Percentiles rank a stretch among this genome's conserved stretches.
Evolutionary conservation across 148 eudicot species (phyloP).

Genomic region (Diospyros kaki): DNA sequence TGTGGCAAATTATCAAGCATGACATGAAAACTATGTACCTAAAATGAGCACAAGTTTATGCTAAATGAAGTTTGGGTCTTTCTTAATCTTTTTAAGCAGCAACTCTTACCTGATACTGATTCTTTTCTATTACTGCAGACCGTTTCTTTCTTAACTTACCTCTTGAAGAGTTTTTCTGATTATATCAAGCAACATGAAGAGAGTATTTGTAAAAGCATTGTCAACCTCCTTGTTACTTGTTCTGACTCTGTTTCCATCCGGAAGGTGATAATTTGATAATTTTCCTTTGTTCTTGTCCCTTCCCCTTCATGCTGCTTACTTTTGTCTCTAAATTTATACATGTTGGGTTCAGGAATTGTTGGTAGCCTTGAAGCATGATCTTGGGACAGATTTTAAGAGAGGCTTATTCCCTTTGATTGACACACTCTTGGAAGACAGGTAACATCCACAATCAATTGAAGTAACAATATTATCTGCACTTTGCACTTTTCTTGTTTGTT

Average conservation of each 20-base stretch:
- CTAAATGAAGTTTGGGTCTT: not conserved
- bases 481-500: not conserved
- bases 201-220: constrained; percentile 96
- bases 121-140: constrained; percentile 54
- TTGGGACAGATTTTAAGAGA: constrained; percentile 92
- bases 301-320: not conserved
- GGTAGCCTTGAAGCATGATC: constrained; percentile 93
- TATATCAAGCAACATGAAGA: constrained; percentile 93
- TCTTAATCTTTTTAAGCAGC: not conserved
- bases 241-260: constrained; percentile 95
- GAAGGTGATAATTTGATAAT: constrained; percentile 45
- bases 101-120: constrained; percentile 7
- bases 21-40: not conserved
- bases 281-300: not conserved
- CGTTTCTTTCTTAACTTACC: constrained; percentile 91
- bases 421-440: constrained; percentile 94
- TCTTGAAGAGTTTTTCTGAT: constrained; percentile 90
- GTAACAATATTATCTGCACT: not conserved
- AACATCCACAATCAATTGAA: constrained; percentile 2
- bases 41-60: not conserved
- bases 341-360: constrained; percentile 63
- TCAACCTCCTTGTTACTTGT: constrained; percentile 93
- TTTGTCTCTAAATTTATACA: constrained; percentile 7
- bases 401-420: constrained; percentile 95
- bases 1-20: not conserved